Percentiles rank a stretch among this genome's conserved stretches.
phyloP scores from a whole-genome alignment of 345 rosid species.

The Eucalyptus erythrocorys region DNA sequence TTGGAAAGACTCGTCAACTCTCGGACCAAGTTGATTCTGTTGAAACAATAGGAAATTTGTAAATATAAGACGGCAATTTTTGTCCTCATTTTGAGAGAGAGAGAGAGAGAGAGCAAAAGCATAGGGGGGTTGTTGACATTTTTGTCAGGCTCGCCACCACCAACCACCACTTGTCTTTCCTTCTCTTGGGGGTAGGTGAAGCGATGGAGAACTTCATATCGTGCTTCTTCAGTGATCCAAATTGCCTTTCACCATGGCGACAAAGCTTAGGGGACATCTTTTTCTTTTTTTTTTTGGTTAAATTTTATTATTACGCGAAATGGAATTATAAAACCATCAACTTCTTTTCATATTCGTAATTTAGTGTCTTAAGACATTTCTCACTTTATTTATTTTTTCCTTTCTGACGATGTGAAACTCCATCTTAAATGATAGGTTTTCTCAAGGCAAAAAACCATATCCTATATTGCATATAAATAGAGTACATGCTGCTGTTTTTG shows the following conservation, averaged over 20 bases:
- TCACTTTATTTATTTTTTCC: not conserved
- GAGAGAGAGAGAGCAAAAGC: not conserved
- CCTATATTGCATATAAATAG: not conserved
- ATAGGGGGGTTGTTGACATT: not conserved
- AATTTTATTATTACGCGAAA: not conserved
- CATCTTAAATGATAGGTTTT: not conserved
- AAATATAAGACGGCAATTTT: not conserved
- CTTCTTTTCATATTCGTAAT: not conserved
- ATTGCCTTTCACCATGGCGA: not conserved
- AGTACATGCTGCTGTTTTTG: not conserved
- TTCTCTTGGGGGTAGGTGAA: conserved; percentile 10
- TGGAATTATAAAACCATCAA: not conserved
- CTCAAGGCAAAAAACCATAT: not conserved
- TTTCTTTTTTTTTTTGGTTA: not conserved
- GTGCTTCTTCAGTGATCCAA: not conserved
- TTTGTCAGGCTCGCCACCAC: conserved; percentile 11
- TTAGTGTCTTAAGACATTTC: not conserved
- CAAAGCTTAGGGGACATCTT: not conserved
- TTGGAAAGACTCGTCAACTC: not conserved
- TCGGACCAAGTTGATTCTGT: not conserved
- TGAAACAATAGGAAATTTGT: not conserved
- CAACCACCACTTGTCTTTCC: not conserved
- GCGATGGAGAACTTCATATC: not conserved
- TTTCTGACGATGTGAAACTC: not conserved
- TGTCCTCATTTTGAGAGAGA: not conserved